These are phyloP conservation scores for Daldinia eschscholtzii DNA, from an alignment of 2,329 filamentous ascomycete species.

Conservation along the genomic window DNA sequence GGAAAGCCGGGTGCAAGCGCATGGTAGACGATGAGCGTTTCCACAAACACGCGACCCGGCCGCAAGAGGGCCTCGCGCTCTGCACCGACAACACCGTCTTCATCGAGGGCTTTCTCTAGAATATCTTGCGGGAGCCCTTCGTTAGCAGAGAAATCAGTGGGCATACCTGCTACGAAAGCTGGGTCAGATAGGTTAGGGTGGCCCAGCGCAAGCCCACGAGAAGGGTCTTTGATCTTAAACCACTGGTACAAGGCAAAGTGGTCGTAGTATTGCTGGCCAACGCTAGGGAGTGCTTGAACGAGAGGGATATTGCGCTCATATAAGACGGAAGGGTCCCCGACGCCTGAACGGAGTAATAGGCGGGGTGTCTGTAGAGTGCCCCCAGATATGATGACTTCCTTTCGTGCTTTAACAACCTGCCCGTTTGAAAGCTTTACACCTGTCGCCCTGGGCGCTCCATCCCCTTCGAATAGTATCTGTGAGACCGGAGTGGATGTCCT, in stretches of 20 bases:
- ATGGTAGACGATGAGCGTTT: conserved; percentile 25
- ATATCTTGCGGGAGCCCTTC: conserved; percentile 14
- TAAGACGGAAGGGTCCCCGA: conserved; percentile 47
- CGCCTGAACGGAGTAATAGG: conserved; percentile 50
- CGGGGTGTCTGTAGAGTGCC: conserved; percentile 50
- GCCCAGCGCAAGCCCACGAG: conserved; percentile 20
- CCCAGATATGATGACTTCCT: conserved; percentile 49
- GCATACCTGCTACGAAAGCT: conserved; percentile 19
- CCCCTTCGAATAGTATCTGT: conserved; percentile 17
- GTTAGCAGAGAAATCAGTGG: conserved; percentile 13
- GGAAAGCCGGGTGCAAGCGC: conserved; percentile 18
- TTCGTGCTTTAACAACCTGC: conserved; percentile 43
- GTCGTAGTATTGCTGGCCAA: conserved; percentile 45
- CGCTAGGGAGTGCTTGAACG: conserved; percentile 48
- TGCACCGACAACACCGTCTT: conserved; percentile 16
- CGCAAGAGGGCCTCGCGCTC: conserved; percentile 22
- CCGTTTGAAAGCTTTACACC: conserved; percentile 27
- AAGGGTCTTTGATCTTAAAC: conserved; percentile 47
- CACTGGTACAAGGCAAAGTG: conserved; percentile 50
- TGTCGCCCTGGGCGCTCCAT: conserved; percentile 20
- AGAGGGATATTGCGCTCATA: conserved; percentile 51
- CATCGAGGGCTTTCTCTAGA: conserved; percentile 18
- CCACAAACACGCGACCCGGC: conserved; percentile 26
- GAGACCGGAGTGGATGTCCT: conserved; percentile 16
- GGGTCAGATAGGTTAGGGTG: conserved; percentile 11